These are phyloP conservation scores for Sparassis latifolia DNA, from an alignment of 1,284 basidiomycete genomes.

Conservation along the genomic window DNA sequence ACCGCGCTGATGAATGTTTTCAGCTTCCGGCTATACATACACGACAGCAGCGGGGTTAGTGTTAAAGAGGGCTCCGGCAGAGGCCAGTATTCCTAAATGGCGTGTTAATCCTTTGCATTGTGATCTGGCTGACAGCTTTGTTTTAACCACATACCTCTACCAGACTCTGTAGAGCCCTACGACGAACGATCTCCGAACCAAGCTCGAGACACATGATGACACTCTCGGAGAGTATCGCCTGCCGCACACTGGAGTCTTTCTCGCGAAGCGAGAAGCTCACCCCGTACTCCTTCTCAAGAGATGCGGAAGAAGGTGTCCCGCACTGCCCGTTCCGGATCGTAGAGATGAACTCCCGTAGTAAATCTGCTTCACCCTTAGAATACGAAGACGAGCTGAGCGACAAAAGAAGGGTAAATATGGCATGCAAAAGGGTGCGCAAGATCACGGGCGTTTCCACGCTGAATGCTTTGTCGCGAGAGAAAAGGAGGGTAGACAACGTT, in stretches of 20 bases:
- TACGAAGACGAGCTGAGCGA: slow-evolving; percentile 23
- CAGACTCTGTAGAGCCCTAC: slow-evolving; percentile 26
- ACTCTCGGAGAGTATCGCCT: slow-evolving; percentile 28
- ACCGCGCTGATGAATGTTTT: slow-evolving; percentile 36
- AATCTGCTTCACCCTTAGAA: slow-evolving; percentile 18
- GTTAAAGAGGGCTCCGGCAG: slow-evolving; percentile 23
- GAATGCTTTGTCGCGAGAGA: slow-evolving; percentile 38
- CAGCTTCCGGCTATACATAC: slow-evolving; percentile 29
- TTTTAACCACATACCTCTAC: slow-evolving; percentile 19
- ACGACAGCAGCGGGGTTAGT: slow-evolving; percentile 25
- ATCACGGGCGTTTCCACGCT: slow-evolving; percentile 36
- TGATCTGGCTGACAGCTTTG: background rate
- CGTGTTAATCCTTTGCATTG: background rate
- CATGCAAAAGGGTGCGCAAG: slow-evolving; percentile 48
- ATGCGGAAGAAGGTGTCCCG: slow-evolving; percentile 23
- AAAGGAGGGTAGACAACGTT: slow-evolving; percentile 42
- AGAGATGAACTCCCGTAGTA: slow-evolving; percentile 24
- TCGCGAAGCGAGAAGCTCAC: slow-evolving; percentile 25
- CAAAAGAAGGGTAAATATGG: slow-evolving; percentile 43
- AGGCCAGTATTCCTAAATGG: slow-evolving; percentile 44
- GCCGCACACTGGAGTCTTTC: slow-evolving; percentile 19
- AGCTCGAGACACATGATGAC: slow-evolving; percentile 30
- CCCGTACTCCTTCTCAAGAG: slow-evolving; percentile 33
- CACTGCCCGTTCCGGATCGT: slow-evolving; percentile 24
- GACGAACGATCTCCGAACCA: slow-evolving; percentile 23